These are phyloP conservation scores for Macrophomina phaseolina DNA, from an alignment of 2,329 filamentous ascomycete genomes.

Conservation along the genomic window DNA sequence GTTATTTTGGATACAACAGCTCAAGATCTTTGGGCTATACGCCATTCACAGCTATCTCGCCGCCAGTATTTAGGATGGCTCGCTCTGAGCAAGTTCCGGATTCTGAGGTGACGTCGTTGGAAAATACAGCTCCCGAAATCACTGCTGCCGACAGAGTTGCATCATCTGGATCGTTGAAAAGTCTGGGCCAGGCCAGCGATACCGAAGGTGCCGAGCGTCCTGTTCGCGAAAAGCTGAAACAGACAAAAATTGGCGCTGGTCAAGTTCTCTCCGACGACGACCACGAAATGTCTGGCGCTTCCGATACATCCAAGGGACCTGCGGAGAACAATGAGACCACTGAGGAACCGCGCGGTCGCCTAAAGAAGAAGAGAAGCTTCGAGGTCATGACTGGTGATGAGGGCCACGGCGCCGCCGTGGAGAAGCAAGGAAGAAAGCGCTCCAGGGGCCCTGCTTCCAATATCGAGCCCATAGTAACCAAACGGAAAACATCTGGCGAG, in stretches of 20 bases:
- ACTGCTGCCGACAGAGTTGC: constrained; percentile 30
- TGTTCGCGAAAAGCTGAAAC: constrained; percentile 65
- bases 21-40: not conserved
- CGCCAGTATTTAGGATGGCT: constrained; percentile 33
- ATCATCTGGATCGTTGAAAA: constrained; percentile 31
- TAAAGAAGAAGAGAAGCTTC: constrained; percentile 53
- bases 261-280: not conserved
- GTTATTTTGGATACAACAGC: constrained; percentile 25
- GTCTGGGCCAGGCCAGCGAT: constrained; percentile 46
- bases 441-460: constrained; percentile 49
- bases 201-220: constrained; percentile 60
- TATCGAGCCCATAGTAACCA: constrained; percentile 31
- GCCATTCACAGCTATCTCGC: constrained; percentile 8
- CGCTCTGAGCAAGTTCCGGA: constrained; percentile 35
- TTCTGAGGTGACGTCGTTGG: constrained; percentile 30
- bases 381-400: constrained; percentile 51
- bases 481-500: constrained; percentile 41
- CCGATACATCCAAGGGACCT: constrained; percentile 21
- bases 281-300: constrained; percentile 34
- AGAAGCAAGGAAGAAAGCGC: constrained; percentile 53
- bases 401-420: constrained; percentile 42
- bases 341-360: constrained; percentile 30
- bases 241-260: constrained; percentile 61
- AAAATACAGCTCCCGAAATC: constrained; percentile 17
- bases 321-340: constrained; percentile 3